phyloP scores from a whole-genome alignment of 169 alveolate genomes.

The Plasmodium vinckei region DNA sequence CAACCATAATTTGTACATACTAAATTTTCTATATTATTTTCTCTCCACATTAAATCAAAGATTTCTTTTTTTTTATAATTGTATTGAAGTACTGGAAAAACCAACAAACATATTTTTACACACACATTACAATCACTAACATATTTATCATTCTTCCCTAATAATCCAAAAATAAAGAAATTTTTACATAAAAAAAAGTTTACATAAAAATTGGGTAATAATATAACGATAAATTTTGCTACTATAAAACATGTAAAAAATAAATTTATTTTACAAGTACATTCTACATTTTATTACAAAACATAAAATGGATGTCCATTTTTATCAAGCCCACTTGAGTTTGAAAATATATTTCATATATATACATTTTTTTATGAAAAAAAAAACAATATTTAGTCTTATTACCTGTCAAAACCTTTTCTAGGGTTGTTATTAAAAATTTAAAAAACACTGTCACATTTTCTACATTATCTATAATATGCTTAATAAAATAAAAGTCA shows the following conservation, averaged over 20 bases:
- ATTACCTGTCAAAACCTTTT: constrained; percentile 7
- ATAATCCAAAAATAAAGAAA: neutral
- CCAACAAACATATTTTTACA: constrained; percentile 27
- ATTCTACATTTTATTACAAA: no score
- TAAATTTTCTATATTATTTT: constrained; percentile 15
- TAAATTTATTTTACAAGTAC: neutral
- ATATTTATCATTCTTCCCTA: constrained; percentile 13
- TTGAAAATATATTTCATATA: neutral
- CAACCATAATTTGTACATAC: constrained; percentile 6
- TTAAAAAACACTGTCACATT: constrained; percentile 11
- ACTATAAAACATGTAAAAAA: no score
- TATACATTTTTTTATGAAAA: neutral
- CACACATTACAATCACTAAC: constrained; percentile 56
- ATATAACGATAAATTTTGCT: no score
- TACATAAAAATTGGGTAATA: neutral
- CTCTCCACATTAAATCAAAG: constrained; percentile 46
- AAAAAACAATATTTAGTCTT: no score
- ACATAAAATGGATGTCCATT: no score
- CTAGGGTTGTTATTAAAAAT: constrained; percentile 54
- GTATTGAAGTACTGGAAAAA: constrained; percentile 54
- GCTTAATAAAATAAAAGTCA: constrained; percentile 15
- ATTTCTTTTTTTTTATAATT: constrained; percentile 45
- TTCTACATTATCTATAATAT: constrained; percentile 32
- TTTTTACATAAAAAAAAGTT: neutral
- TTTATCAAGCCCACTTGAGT: no score